phyloP scores from a whole-genome alignment of 192 early-diverging fungal species.

The Entomortierella chlamydospora region DNA sequence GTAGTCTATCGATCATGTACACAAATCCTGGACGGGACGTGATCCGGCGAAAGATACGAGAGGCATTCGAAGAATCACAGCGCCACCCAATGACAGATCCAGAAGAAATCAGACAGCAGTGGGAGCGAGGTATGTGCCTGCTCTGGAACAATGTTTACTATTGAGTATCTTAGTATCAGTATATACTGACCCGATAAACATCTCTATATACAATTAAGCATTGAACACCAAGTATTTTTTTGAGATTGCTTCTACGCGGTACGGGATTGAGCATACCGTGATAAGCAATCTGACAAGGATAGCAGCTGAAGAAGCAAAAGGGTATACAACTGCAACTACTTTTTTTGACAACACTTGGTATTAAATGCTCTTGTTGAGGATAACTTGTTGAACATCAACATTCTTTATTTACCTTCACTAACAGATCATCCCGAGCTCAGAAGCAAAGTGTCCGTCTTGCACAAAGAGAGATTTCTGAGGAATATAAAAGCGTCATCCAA shows the following conservation, averaged over 20 bases:
- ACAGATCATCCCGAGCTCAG: slow-evolving; percentile 9
- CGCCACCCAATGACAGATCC: slow-evolving; percentile 2
- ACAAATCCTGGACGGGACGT: slow-evolving; percentile 25
- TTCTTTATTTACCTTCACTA: background rate
- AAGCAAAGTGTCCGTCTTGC: slow-evolving; percentile 2
- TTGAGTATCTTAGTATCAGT: no score
- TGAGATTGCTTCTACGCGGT: slow-evolving; percentile 42
- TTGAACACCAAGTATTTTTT: slow-evolving; percentile 37
- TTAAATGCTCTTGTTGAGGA: no score
- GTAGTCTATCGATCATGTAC: slow-evolving; percentile 41
- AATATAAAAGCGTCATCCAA: slow-evolving; percentile 16
- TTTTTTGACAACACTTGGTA: background rate
- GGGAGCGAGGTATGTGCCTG: slow-evolving; percentile 30
- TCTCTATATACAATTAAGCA: slow-evolving; percentile 1
- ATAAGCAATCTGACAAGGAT: slow-evolving; percentile 37
- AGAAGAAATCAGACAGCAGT: slow-evolving; percentile 13
- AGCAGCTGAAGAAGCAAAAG: slow-evolving; percentile 13
- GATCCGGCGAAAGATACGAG: slow-evolving; percentile 37
- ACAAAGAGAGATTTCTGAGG: slow-evolving; percentile 8
- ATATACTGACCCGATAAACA: background rate
- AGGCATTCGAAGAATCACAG: slow-evolving; percentile 43
- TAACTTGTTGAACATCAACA: no score
- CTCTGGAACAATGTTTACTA: no score
- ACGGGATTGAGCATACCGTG: slow-evolving; percentile 38
- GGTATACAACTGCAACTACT: slow-evolving; percentile 10